Evolutionary conservation across 164 flowering plant genomes (phyloP), one percentile per base, ranked within the genome.

Genomic region (Sextonia rubra): DNA sequence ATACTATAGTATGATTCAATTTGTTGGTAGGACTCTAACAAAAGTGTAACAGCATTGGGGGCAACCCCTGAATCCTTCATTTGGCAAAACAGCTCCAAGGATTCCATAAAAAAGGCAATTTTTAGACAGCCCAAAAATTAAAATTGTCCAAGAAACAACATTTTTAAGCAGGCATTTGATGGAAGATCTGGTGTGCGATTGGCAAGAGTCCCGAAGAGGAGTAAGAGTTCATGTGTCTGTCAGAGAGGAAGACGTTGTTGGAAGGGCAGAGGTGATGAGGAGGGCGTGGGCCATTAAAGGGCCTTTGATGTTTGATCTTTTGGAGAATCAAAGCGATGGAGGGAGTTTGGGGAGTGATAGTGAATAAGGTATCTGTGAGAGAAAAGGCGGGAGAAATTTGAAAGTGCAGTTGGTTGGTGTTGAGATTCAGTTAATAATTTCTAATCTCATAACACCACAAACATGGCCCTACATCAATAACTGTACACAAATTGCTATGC

Each of bases 81-180:
- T 48, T 81, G 73, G 9, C 73, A 62, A 65, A 85, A 83, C 1
- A 73, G 64, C 25, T 75, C 74, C 23, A 76, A 27, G 18, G 82
- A 80, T 20, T 80, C 74, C 27, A 44, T 1, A n/a, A 62, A 72
- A 78, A 68, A 55, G 71, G 1, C 64, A 72, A 69, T 71, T 73
- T 73, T 78, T 79, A 32, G 71, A 55, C 58, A 68, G 77, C 75
- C 83, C 85, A 75, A 78, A 82, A 74, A 85, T 66, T 74, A 83
- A 77, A 64, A 80, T 74, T 3, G 84, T 85, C 84, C 83, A 85
- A 47, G 87, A 82, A 60, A 82, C 81, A 32, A 84, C 71, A 69
- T 84, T 84, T 69, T 79, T 84, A 44, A 26, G 1, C 18, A 32
- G 66, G 66, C 49, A 74, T 78, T 37, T 32, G 72, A 15, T 61